Conservation (phyloP, 352 stramenopile species). For the Globisporangium lucens region DNA sequence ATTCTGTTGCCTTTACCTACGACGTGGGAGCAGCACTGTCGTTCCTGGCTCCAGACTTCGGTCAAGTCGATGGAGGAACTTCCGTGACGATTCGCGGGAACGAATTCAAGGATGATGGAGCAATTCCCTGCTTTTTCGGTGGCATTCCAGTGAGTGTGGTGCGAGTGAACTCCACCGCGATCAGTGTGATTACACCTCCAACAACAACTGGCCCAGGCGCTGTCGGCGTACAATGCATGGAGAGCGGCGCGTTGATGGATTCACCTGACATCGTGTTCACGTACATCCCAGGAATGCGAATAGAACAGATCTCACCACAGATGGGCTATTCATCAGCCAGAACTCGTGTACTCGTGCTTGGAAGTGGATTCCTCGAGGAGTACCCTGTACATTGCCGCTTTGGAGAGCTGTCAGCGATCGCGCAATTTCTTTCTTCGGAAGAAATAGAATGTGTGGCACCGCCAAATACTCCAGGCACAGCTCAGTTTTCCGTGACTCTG, state of each 20-base stretch:
- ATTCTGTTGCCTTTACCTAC: conserved; percentile 6
- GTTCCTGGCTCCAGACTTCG: background rate
- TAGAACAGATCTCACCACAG: conserved; percentile 4
- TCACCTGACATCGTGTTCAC: conserved; percentile 7
- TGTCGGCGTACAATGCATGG: conserved; percentile 1
- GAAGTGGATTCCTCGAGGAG: conserved; percentile 5
- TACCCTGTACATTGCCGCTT: background rate
- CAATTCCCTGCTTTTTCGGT: conserved; percentile 4
- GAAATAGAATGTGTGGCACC: conserved; percentile 2
- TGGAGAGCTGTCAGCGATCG: background rate
- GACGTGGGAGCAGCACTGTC: background rate
- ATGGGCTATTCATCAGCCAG: background rate
- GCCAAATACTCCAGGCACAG: background rate
- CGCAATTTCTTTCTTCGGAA: conserved; percentile 4
- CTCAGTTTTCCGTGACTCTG: background rate
- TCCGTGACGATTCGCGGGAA: conserved; percentile 9
- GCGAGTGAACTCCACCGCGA: conserved; percentile 13
- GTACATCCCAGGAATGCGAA: conserved; percentile 1
- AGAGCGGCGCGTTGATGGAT: background rate
- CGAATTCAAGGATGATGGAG: conserved; percentile 1
- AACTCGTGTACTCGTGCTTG: conserved; percentile 2
- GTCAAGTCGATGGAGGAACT: conserved; percentile 11
- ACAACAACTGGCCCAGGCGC: background rate
- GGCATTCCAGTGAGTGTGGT: background rate
- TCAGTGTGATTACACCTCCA: background rate